Evolutionary conservation across 352 stramenopile genomes (phyloP).

Genomic region (Phytophthora colocasiae): DNA sequence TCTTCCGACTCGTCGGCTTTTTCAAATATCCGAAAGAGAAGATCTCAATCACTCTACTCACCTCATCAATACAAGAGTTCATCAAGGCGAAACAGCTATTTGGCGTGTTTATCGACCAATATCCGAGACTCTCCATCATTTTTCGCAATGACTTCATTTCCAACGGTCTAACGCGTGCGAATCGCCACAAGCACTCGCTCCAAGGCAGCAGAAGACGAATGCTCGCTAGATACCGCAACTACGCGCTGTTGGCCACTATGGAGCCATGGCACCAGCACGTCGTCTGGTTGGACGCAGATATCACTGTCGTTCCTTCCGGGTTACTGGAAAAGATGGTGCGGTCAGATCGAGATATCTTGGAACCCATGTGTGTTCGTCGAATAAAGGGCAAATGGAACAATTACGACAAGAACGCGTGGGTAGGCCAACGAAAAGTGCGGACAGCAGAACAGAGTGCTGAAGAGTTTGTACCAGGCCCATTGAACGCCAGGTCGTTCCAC

Average conservation of each 20-base stretch:
- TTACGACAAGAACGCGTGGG: conserved; percentile 33
- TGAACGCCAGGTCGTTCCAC: conserved; percentile 19
- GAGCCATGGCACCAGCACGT: conserved; percentile 54
- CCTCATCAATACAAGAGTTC: conserved; percentile 43
- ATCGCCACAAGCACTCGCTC: conserved; percentile 36
- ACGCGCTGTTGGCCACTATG: conserved; percentile 42
- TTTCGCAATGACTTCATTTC: conserved; percentile 48
- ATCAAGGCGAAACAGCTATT: conserved; percentile 26
- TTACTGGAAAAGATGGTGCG: conserved; percentile 47
- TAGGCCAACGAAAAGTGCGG: conserved; percentile 22
- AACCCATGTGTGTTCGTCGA: conserved; percentile 16
- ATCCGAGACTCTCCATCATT: conserved; percentile 37
- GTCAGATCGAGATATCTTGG: conserved; percentile 25
- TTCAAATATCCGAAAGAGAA: conserved; percentile 41
- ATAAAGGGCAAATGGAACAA: conserved; percentile 4
- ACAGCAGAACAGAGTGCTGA: background rate
- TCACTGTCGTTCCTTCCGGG: conserved; percentile 31
- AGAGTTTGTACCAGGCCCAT: conserved; percentile 22
- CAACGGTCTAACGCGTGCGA: conserved; percentile 26
- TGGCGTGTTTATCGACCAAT: conserved; percentile 22
- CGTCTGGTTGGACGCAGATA: conserved; percentile 57
- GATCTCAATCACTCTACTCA: conserved; percentile 46
- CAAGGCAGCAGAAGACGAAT: conserved; percentile 46
- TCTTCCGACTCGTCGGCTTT: conserved; percentile 38
- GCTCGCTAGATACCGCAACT: conserved; percentile 59